Conservation (phyloP, 306 rosid genomes). For the Clitoria ternatea region DNA sequence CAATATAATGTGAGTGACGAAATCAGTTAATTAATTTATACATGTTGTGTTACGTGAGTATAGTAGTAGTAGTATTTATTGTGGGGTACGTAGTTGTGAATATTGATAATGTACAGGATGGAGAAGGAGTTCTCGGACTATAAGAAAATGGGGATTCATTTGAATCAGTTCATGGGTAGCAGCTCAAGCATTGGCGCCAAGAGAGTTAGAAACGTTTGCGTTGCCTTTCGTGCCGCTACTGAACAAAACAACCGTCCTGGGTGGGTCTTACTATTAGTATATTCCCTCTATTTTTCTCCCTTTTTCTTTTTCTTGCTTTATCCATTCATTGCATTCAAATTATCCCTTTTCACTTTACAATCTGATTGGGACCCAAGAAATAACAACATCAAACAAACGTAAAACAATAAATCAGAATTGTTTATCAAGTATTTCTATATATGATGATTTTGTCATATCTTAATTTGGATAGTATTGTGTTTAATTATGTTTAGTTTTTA, state of each 20-base stretch:
- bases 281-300: conserved; percentile 6
- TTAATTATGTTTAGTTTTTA: neutral
- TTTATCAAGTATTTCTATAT: too few species aligned
- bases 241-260: conserved; percentile 79
- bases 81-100: too few species aligned
- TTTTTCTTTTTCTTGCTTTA: neutral
- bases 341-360: neutral
- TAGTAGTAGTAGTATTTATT: too few species aligned
- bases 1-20: too few species aligned
- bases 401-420: too few species aligned
- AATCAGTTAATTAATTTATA: too few species aligned
- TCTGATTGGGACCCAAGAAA: neutral
- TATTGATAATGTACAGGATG: conserved; percentile 38
- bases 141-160: conserved; percentile 80
- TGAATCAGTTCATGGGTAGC: conserved; percentile 94
- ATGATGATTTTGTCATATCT: neutral
- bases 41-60: too few species aligned
- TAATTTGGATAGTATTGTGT: neutral
- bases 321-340: neutral
- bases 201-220: conserved; percentile 76
- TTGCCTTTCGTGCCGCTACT: conserved; percentile 87
- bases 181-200: conserved; percentile 98
- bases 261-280: conserved; percentile 23
- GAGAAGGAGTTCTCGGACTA: conserved; percentile 68
- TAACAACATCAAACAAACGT: too few species aligned